Percentiles rank a stretch among this genome's conserved stretches.
Evolutionary conservation across 2,329 filamentous ascomycete genomes (phyloP).

Genomic region (Pseudogymnoascus sp.): DNA sequence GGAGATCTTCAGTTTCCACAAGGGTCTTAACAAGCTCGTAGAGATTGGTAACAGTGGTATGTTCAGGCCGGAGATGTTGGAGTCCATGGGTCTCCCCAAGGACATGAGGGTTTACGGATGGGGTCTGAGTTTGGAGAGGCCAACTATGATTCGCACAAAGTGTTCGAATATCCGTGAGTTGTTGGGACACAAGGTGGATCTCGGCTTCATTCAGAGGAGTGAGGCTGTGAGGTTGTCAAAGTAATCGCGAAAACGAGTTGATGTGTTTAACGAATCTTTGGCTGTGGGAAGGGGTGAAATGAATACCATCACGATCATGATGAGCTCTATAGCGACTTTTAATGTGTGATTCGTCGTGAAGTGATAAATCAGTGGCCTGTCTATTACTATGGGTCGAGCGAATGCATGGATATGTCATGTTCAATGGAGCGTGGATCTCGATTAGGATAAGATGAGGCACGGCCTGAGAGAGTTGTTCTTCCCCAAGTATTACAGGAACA

Average conservation of each 20-base stretch:
- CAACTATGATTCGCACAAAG: slow-evolving; percentile 82
- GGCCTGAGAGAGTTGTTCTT: neutral
- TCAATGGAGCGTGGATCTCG: neutral
- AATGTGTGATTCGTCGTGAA: neutral
- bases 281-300: slow-evolving; percentile 1
- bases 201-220: slow-evolving; percentile 86
- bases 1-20: slow-evolving; percentile 97
- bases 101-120: slow-evolving; percentile 92
- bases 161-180: slow-evolving; percentile 80
- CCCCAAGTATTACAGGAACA: neutral
- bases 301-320: slow-evolving; percentile 7
- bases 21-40: slow-evolving; percentile 80
- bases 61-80: slow-evolving; percentile 97
- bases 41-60: slow-evolving; percentile 98
- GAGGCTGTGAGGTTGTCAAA: slow-evolving; percentile 67
- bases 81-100: slow-evolving; percentile 86
- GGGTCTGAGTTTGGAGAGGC: slow-evolving; percentile 83
- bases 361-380: neutral
- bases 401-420: neutral
- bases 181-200: slow-evolving; percentile 89
- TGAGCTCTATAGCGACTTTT: neutral
- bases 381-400: neutral
- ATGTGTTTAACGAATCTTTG: slow-evolving; percentile 9
- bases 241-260: slow-evolving; percentile 48
- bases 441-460: slow-evolving; percentile 4